Percentiles rank a stretch among this genome's conserved stretches.
Conservation (phyloP, 257 asterid genomes). For the Solanum chiquidenum region DNA sequence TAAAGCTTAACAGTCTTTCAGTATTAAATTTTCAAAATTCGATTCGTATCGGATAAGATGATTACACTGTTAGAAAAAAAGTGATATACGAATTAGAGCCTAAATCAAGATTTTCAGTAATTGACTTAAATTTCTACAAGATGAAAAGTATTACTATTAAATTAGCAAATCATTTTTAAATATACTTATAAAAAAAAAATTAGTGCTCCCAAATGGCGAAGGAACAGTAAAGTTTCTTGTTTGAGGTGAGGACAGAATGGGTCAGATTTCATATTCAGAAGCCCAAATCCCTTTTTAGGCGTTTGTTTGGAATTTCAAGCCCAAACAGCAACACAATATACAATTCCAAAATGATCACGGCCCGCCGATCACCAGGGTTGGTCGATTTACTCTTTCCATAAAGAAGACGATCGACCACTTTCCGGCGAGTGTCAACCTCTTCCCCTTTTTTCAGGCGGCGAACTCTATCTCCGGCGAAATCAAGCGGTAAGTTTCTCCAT, state of each 20-base stretch:
- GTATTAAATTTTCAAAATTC: background rate
- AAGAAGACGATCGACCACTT: background rate
- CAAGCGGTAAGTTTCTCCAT: background rate
- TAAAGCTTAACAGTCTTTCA: background rate
- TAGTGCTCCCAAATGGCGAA: background rate
- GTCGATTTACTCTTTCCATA: background rate
- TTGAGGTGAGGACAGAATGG: background rate
- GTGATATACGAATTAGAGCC: background rate
- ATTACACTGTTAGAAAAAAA: background rate
- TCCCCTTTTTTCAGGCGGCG: background rate
- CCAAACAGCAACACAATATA: background rate
- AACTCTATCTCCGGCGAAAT: background rate
- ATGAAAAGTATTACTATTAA: background rate
- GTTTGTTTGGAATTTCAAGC: background rate
- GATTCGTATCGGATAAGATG: background rate
- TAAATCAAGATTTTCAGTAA: background rate
- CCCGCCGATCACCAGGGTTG: background rate
- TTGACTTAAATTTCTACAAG: background rate
- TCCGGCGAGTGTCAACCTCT: background rate
- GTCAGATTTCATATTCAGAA: background rate
- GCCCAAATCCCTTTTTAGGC: background rate
- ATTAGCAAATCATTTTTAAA: background rate
- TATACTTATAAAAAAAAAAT: background rate
- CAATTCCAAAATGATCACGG: background rate
- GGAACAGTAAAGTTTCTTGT: background rate